Evolutionary conservation across 371 early-diverging fungal species (phyloP), one percentile per base, ranked within the genome.

Genomic region (Mortierella sp.): DNA sequence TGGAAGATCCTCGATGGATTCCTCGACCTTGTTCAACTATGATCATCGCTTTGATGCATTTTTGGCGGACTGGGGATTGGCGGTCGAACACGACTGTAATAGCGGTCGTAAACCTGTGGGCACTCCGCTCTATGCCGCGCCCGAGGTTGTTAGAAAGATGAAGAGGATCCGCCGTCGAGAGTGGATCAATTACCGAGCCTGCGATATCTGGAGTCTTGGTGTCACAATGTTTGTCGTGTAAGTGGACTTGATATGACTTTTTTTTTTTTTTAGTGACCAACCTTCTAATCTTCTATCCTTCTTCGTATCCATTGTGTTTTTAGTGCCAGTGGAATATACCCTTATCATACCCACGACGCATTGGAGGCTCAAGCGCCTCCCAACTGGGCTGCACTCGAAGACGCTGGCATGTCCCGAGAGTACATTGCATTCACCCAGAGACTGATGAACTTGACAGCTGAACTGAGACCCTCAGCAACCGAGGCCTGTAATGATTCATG

Each of bases 181-280:
- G 19, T 77, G 77, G 77, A 77, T 77, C 62, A 77, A 77, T 64
- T 77, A 77, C 29, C 72, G 77, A n/a, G 77, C 77, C 2, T 77
- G 77, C 57, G 77, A 77, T 59, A 77, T 77, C 55, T 77, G 77
- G 77, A 72, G 72, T 21, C 51, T 77, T 65, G 77, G 77, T 11
- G 77, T 77, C 11, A 77, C 77, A 46, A 77, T 77, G 77, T 77
- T 77, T 68, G 77, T 77, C 12, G 56, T 77, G 72, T 75, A 75
- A 67, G 75, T 70, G 1, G 37, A 37, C 37, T 37, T 37, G 37
- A 9, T 5, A 37, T 5, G 37, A 37, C 9, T 9, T 45, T 61
- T 29, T 9, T 37, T 56, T 21, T 18, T 55, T 43, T 37, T 26
- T 3, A 37, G 37, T 9, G 37, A 48, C 37, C 30, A 37, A 47